Base-by-base conservation (phyloP, 2,329 filamentous ascomycete species). In the Juglanconis oblonga region DNA sequence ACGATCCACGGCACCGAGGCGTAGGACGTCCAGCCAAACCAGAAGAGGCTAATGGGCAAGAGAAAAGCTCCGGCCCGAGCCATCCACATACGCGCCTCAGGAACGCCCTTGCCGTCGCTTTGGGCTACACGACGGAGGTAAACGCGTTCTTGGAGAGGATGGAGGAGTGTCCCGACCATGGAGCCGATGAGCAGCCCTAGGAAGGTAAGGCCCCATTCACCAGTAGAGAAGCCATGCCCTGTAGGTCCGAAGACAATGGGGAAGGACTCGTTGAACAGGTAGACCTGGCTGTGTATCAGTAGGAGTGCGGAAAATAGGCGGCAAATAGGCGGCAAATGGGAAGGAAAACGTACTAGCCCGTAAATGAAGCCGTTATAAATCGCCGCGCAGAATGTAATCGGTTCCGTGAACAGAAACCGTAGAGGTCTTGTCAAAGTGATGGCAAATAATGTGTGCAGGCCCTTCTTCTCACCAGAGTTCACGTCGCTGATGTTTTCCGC, bases 11-110 rank as follows among this genome's bases (percentile, higher is more conserved):
- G 81, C 59, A 89, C 81, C 61, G 69, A 77, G 24, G 79, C 69
- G 70, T 84, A 88, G 29, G 84, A 86, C 13, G 87, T 89, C 86
- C 87, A 90, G 5, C 80, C 86, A 72, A 90, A 90, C 67, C 87
- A 84, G 70, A 91, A 89, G 1, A 91, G 72, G 13, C 86, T 85
- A 62, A 87, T 76, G 11, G 87, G 86, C 29, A 90, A 86, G n/a
- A 90, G 73, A 58, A 87, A 59, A 17, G 58, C 55, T 1, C 52
- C 52, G 33, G 50, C 50, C 13, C 58, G 48, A 1, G 58, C 52
- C 10, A 59, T 38, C 13, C 51, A 35, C 58, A 59, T 59, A 13
- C 58, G 52, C 5, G 58, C 58, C 35, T 59, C 58, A 4, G 58
- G 58, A 2, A 59, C 58, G 17, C 58, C 58, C 14, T 59, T 59